phyloP scores from a whole-genome alignment of 2,329 filamentous ascomycete species.

The Penicillium decumbens region DNA sequence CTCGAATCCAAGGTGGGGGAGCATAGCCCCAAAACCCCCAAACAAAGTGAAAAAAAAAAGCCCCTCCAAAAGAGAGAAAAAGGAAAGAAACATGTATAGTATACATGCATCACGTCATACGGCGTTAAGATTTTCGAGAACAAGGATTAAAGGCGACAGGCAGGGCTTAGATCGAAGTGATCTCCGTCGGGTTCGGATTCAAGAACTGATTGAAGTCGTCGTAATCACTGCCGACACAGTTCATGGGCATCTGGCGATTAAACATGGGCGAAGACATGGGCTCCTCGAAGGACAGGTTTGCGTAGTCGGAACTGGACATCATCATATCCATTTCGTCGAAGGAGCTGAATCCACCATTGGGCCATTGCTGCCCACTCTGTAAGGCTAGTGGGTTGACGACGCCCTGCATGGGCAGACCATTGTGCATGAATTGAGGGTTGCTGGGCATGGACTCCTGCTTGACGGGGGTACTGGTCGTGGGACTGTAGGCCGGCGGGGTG shows the following conservation, averaged over 20 bases:
- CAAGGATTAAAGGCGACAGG: neutral
- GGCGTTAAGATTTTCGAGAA: conserved; percentile 17
- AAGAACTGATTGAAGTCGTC: conserved; percentile 41
- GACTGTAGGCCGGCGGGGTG: conserved; percentile 41
- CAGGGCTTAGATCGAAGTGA: conserved; percentile 31
- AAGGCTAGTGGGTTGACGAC: conserved; percentile 38
- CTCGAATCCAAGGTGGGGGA: conserved; percentile 11
- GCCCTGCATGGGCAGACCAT: conserved; percentile 29
- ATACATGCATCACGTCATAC: conserved; percentile 35
- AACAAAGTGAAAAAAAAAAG: conserved; percentile 3
- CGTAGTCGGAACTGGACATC: conserved; percentile 30
- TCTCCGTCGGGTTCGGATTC: conserved; percentile 38
- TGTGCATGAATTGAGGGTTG: conserved; percentile 16
- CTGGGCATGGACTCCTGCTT: conserved; percentile 24
- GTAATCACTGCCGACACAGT: conserved; percentile 34
- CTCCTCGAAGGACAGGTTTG: conserved; percentile 33
- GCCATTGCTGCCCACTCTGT: conserved; percentile 29
- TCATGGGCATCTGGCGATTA: conserved; percentile 33
- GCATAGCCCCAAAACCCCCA: conserved; percentile 11
- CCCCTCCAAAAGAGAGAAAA: conserved; percentile 6
- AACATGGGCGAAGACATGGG: conserved; percentile 34
- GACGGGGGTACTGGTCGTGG: conserved; percentile 25
- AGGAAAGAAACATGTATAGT: conserved; percentile 25
- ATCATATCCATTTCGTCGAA: conserved; percentile 36
- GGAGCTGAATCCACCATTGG: conserved; percentile 22